phyloP scores from a whole-genome alignment of 495 filamentous ascomycete genomes.

The Xylona heveae region DNA sequence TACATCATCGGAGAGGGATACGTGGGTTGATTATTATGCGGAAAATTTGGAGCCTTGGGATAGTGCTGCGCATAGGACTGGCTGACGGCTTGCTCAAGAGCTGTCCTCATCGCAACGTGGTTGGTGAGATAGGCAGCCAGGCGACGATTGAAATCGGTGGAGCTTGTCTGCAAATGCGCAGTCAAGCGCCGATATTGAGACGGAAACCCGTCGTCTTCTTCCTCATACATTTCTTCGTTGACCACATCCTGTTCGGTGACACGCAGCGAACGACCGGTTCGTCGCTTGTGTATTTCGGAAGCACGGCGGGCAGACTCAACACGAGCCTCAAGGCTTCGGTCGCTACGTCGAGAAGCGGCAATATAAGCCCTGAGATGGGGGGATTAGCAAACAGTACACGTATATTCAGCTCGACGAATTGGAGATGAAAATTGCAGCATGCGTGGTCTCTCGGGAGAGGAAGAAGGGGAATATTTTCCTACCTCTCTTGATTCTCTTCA shows the following conservation, averaged over 20 bases:
- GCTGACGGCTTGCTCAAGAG: slow-evolving; percentile 25
- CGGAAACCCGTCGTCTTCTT: slow-evolving; percentile 55
- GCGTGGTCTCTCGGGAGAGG: background rate
- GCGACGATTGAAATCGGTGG: slow-evolving; percentile 31
- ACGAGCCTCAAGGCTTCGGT: slow-evolving; percentile 75
- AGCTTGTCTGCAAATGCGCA: slow-evolving; percentile 29
- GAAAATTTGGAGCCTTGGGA: slow-evolving; percentile 19
- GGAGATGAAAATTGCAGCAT: slow-evolving; percentile 4
- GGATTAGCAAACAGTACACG: slow-evolving; percentile 2
- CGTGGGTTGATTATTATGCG: slow-evolving; percentile 6
- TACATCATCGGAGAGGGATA: background rate
- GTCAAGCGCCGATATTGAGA: slow-evolving; percentile 30
- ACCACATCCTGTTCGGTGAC: slow-evolving; percentile 77
- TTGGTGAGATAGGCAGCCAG: slow-evolving; percentile 36
- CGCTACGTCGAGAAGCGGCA: slow-evolving; percentile 77
- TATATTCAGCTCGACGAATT: slow-evolving; percentile 1
- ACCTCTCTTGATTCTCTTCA: slow-evolving; percentile 86
- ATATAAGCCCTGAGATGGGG: slow-evolving; percentile 52
- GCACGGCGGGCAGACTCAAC: slow-evolving; percentile 74
- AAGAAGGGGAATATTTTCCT: slow-evolving; percentile 9
- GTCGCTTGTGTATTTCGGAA: slow-evolving; percentile 72
- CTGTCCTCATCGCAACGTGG: slow-evolving; percentile 32
- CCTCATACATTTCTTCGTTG: slow-evolving; percentile 94
- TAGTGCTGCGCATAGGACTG: slow-evolving; percentile 24
- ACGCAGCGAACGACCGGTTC: slow-evolving; percentile 66